phyloP scores from a whole-genome alignment of 2,329 filamentous ascomycete genomes.

The Rhynchosporium graminicola region DNA sequence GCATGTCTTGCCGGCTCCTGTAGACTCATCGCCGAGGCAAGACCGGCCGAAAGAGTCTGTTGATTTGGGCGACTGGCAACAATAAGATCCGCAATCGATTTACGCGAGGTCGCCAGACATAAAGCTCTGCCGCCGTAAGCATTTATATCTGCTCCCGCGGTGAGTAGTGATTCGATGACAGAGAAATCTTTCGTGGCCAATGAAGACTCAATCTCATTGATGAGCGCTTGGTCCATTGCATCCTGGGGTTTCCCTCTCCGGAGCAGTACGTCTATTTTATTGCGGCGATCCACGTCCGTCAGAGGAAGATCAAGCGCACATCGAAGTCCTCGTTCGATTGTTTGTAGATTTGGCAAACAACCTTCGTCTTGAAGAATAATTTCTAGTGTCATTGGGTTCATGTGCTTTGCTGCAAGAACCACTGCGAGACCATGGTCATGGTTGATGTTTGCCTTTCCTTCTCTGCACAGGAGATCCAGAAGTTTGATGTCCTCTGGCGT shows the following conservation, averaged over 20 bases:
- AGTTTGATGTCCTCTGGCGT: conserved; percentile 53
- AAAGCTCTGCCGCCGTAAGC: conserved; percentile 53
- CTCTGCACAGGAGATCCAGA: conserved; percentile 50
- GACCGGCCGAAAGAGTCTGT: conserved; percentile 37
- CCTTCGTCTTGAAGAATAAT: conserved; percentile 20
- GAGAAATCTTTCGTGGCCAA: conserved; percentile 46
- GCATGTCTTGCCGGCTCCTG: conserved; percentile 16
- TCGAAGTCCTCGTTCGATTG: conserved; percentile 20
- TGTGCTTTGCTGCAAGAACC: conserved; percentile 17
- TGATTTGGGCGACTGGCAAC: conserved; percentile 47
- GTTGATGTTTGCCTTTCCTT: conserved; percentile 57
- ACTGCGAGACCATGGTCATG: conserved; percentile 48
- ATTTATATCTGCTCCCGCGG: conserved; percentile 57
- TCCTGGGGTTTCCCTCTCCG: conserved; percentile 47
- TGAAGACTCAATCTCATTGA: conserved; percentile 52
- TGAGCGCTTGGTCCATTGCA: conserved; percentile 49
- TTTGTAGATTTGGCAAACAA: conserved; percentile 10
- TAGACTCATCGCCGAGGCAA: conserved; percentile 19
- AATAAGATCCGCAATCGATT: conserved; percentile 51
- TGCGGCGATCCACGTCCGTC: conserved; percentile 16
- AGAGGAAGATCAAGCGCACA: conserved; percentile 23
- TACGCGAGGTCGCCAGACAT: conserved; percentile 51
- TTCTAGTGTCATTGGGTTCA: conserved; percentile 16
- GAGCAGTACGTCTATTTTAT: conserved; percentile 53
- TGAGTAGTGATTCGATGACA: conserved; percentile 50